Evolutionary conservation across 73 alveolate genomes (phyloP).

Genomic region (Loxodes magnus): DNA sequence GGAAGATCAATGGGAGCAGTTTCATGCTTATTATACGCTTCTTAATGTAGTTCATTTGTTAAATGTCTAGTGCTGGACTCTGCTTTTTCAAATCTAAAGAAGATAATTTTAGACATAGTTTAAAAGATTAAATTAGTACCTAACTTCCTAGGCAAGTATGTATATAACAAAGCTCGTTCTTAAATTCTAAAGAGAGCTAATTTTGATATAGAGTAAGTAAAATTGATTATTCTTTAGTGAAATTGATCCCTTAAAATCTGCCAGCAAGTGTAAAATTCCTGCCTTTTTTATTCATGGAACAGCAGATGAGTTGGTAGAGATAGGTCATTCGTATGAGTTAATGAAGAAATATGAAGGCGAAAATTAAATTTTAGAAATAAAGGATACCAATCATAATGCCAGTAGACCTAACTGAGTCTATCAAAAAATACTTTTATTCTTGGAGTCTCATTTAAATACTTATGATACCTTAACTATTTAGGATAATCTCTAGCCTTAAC

Average conservation of each 20-base stretch:
- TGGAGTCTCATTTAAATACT: too few relatives aligned
- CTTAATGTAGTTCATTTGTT: conserved; percentile 44
- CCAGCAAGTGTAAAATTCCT: conserved; percentile 68
- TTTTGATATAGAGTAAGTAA: conserved; percentile 34
- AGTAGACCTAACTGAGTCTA: too few relatives aligned
- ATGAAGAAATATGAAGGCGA: conserved; percentile 74
- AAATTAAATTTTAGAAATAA: conserved; percentile 59
- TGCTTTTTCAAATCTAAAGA: conserved; percentile 39
- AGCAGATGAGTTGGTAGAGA: conserved; percentile 55
- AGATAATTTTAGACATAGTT: conserved; percentile 30
- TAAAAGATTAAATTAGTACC: conserved; percentile 39
- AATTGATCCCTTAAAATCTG: conserved; percentile 59
- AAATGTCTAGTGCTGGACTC: conserved; percentile 51
- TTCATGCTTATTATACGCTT: conserved; percentile 44
- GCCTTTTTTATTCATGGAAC: conserved; percentile 65
- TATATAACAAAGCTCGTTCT: conserved; percentile 15
- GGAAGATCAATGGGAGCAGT: conserved; percentile 93
- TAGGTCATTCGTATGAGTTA: conserved; percentile 63
- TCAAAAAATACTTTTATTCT: too few relatives aligned
- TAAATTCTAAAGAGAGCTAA: conserved; percentile 34
- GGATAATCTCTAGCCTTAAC: too few relatives aligned
- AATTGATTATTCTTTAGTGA: too few relatives aligned
- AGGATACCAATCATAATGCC: too few relatives aligned
- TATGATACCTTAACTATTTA: too few relatives aligned
- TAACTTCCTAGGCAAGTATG: conserved; percentile 21